These are phyloP conservation scores for Dendrobium chrysotoxum DNA, from an alignment of 106 monocot genomes.

Conservation along the genomic window DNA sequence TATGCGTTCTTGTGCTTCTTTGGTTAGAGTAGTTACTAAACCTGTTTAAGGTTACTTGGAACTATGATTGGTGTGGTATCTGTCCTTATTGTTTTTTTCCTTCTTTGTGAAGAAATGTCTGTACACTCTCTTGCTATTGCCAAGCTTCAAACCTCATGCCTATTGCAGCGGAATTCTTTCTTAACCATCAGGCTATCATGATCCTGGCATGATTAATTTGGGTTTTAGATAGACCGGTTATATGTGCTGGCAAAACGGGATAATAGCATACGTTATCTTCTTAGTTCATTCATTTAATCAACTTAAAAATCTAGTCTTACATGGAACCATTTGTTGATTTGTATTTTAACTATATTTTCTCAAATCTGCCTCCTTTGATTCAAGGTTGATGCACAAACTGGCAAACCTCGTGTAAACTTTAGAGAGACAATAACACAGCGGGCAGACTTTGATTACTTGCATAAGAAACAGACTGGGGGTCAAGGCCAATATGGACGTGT, in stretches of 20 bases:
- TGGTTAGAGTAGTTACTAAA: neutral
- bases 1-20: neutral
- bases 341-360: neutral
- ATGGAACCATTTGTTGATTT: neutral
- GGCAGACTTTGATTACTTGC: conserved; percentile 91
- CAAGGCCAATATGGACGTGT: conserved; percentile 99
- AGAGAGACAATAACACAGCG: conserved; percentile 90
- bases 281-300: neutral
- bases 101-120: neutral
- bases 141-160: neutral
- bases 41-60: neutral
- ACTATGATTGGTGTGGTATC: neutral
- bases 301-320: neutral
- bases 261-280: neutral
- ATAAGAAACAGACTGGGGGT: conserved; percentile 96
- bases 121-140: neutral
- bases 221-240: neutral
- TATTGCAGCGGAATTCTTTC: neutral
- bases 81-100: neutral
- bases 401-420: conserved; percentile 92
- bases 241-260: neutral
- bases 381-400: conserved; percentile 93
- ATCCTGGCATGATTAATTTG: neutral
- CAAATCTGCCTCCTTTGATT: conserved; percentile 8
- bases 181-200: neutral